Percentiles rank a stretch among this genome's conserved stretches.
phyloP scores from a whole-genome alignment of 257 asterid species.

The Solanum megistacrolobum region DNA sequence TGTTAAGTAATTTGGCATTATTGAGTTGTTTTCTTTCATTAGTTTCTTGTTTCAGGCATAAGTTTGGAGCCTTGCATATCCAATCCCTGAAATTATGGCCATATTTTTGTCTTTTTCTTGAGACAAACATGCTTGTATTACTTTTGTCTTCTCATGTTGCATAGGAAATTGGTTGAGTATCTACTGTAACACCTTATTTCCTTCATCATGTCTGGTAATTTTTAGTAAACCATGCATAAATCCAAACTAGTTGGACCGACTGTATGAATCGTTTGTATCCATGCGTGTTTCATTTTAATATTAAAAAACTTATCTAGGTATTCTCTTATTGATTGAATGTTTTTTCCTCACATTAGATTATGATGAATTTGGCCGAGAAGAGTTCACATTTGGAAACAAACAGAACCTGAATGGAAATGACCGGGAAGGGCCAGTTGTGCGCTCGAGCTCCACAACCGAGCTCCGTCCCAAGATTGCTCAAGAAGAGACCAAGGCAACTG shows the following conservation, averaged over 20 bases:
- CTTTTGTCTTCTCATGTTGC: not conserved
- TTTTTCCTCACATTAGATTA: constrained; percentile 32
- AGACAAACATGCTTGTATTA: constrained; percentile 12
- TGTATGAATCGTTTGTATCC: not conserved
- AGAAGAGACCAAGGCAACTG: constrained; percentile 17
- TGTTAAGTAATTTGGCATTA: constrained; percentile 11
- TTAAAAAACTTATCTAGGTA: not conserved
- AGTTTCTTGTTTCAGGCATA: constrained; percentile 21
- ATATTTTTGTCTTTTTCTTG: constrained; percentile 30
- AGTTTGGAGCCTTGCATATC: constrained; percentile 4
- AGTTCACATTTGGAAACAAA: constrained; percentile 32
- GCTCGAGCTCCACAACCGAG: constrained; percentile 83
- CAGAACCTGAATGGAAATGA: constrained; percentile 21
- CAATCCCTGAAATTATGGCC: constrained; percentile 27
- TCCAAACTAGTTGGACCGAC: not conserved
- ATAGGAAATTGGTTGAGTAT: not conserved
- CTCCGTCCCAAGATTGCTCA: constrained; percentile 55
- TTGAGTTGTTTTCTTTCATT: constrained; percentile 8
- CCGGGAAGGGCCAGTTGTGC: constrained; percentile 44
- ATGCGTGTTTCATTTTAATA: not conserved
- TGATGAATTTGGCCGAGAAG: constrained; percentile 71
- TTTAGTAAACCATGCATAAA: not conserved
- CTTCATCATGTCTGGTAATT: not conserved
- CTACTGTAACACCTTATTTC: not conserved
- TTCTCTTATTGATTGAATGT: not conserved